Evolutionary conservation across 2,329 filamentous ascomycete species (phyloP).

Genomic region (Cadophora luteo-olivacea): DNA sequence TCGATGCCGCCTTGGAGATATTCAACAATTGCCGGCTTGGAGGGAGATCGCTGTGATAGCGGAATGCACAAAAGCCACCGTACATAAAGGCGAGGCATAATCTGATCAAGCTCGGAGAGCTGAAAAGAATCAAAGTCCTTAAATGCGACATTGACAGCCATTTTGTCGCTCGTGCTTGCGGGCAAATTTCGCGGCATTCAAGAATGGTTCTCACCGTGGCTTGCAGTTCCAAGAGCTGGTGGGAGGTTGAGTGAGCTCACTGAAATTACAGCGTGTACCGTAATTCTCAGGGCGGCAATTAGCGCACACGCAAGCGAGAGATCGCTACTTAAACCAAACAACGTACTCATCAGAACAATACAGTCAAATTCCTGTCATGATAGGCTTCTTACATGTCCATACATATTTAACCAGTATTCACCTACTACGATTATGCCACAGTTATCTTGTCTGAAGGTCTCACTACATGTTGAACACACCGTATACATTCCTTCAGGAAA

Average conservation of each 20-base stretch:
- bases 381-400: not conserved
- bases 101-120: constrained; percentile 12
- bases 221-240: not conserved
- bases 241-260: not conserved
- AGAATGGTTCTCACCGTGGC: too few relatives aligned
- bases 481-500: not conserved
- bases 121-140: not conserved
- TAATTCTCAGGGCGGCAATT: not conserved
- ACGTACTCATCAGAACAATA: too few relatives aligned
- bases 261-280: not conserved
- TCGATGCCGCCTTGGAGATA: not conserved
- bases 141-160: not conserved
- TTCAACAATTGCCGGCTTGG: not conserved
- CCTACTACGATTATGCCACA: not conserved
- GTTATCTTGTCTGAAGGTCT: not conserved
- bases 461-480: not conserved
- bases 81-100: constrained; percentile 9
- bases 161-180: not conserved
- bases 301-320: not conserved
- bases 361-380: not conserved
- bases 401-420: not conserved
- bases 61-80: constrained; percentile 10
- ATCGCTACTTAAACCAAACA: not conserved
- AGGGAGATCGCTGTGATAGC: not conserved
- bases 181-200: too few relatives aligned